Conservation (phyloP, 2,329 filamentous ascomycete genomes). For the Incumbomyces delicatus region DNA sequence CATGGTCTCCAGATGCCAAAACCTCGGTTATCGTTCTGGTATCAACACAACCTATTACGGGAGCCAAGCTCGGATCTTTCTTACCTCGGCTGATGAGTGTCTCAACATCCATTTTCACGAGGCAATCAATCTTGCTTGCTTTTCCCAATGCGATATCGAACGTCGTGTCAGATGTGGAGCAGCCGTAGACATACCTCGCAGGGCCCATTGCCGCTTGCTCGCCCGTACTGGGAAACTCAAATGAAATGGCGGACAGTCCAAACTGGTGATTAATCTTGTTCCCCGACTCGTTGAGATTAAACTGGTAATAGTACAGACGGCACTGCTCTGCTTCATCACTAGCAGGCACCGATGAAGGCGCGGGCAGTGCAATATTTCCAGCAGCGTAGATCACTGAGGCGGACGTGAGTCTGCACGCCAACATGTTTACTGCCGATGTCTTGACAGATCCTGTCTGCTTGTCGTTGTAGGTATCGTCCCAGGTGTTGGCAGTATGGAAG, state of each 20-base stretch:
- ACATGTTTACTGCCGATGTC: slow-evolving; percentile 47
- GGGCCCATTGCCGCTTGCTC: slow-evolving; percentile 46
- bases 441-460: slow-evolving; percentile 21
- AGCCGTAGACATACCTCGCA: slow-evolving; percentile 57
- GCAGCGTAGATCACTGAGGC: slow-evolving; percentile 55
- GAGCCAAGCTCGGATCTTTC: slow-evolving; percentile 32
- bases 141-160: slow-evolving; percentile 54
- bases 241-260: slow-evolving; percentile 54
- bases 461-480: slow-evolving; percentile 43
- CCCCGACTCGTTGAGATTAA: slow-evolving; percentile 34
- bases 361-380: slow-evolving; percentile 51
- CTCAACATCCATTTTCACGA: slow-evolving; percentile 52
- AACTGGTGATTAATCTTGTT: slow-evolving; percentile 50
- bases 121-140: slow-evolving; percentile 55
- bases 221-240: slow-evolving; percentile 57
- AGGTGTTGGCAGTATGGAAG: slow-evolving; percentile 63
- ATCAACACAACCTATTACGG: slow-evolving; percentile 54
- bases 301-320: slow-evolving; percentile 59
- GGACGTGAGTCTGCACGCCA: slow-evolving; percentile 58
- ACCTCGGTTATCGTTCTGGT: slow-evolving; percentile 45
- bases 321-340: slow-evolving; percentile 55
- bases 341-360: slow-evolving; percentile 25
- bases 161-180: slow-evolving; percentile 48
- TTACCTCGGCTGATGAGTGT: slow-evolving; percentile 46
- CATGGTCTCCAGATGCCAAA: slow-evolving; percentile 32